Percentiles rank a stretch among this genome's conserved stretches.
Conservation (phyloP, 139 green algal species). For the Picochlorum sp. region DNA sequence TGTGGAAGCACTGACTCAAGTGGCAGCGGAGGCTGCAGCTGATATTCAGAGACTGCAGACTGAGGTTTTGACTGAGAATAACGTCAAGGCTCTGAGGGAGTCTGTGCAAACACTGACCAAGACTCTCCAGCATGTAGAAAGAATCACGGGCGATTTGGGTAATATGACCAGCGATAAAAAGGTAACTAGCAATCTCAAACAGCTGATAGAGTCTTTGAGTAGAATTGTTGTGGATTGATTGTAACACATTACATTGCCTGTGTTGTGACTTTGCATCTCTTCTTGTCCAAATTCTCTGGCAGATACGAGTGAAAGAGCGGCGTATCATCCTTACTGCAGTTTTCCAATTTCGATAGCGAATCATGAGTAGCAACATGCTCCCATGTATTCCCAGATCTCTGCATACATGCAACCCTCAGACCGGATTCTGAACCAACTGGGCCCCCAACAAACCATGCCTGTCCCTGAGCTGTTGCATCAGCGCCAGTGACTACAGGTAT, state of each 20-base stretch:
- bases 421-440: too few relatives aligned
- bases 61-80: conserved; percentile 85
- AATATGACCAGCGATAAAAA: conserved; percentile 60
- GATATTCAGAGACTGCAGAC: conserved; percentile 83
- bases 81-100: conserved; percentile 71
- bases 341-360: too few relatives aligned
- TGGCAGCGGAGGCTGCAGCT: conserved; percentile 61
- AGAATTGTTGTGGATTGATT: conserved; percentile 72
- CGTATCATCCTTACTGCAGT: too few relatives aligned
- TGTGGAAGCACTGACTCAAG: conserved; percentile 69
- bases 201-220: conserved; percentile 76
- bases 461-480: too few relatives aligned
- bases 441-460: too few relatives aligned
- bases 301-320: too few relatives aligned
- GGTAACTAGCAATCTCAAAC: conserved; percentile 74
- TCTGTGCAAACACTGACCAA: conserved; percentile 66
- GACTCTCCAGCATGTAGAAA: conserved; percentile 71
- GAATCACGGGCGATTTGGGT: conserved; percentile 54
- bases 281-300: too few relatives aligned
- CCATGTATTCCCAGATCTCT: too few relatives aligned
- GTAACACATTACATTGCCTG: neutral
- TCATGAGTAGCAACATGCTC: too few relatives aligned
- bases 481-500: too few relatives aligned
- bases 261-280: too few relatives aligned
- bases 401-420: too few relatives aligned